These are phyloP conservation scores for Auricularia sp. DNA, from an alignment of 768 basidiomycete species.

Conservation along the genomic window DNA sequence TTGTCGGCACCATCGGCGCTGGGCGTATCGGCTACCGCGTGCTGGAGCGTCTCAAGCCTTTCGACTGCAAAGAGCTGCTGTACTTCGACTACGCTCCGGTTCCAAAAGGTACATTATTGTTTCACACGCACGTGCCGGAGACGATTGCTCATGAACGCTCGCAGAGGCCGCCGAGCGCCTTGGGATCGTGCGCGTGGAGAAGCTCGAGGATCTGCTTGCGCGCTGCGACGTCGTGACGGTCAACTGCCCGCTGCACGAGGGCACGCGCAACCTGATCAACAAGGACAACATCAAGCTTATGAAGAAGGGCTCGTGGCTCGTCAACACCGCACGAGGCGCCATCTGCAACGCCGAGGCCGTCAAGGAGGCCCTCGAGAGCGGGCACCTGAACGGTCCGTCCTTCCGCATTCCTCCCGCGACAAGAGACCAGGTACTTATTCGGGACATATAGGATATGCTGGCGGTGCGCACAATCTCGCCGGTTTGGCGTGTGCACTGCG, in stretches of 20 bases:
- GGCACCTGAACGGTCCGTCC: conserved; percentile 49
- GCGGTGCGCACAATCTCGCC: neutral
- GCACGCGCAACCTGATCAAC: conserved; percentile 77
- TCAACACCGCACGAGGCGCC: conserved; percentile 90
- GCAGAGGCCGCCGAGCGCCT: conserved; percentile 57
- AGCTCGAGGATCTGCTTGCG: conserved; percentile 54
- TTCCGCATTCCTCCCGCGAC: conserved; percentile 11
- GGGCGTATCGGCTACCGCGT: conserved; percentile 82
- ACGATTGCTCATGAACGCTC: neutral
- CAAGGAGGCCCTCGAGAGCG: conserved; percentile 62
- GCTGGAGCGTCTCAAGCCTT: conserved; percentile 67
- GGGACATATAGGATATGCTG: neutral
- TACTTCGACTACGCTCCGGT: conserved; percentile 82
- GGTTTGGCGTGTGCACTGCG: too few species aligned
- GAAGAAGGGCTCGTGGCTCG: conserved; percentile 67
- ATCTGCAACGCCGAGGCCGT: conserved; percentile 82
- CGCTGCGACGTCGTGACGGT: conserved; percentile 75
- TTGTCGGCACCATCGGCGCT: conserved; percentile 83
- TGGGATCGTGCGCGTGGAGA: conserved; percentile 63
- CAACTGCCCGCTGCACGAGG: conserved; percentile 83
- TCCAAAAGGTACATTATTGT: conserved; percentile 36
- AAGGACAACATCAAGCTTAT: conserved; percentile 31
- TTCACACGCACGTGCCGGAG: too few species aligned
- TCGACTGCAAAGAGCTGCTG: conserved; percentile 82
- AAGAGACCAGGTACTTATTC: too few species aligned